Evolutionary conservation across 257 asterid genomes (phyloP), one percentile per base, ranked within the genome.

Genomic region (Plectranthus barbatus): DNA sequence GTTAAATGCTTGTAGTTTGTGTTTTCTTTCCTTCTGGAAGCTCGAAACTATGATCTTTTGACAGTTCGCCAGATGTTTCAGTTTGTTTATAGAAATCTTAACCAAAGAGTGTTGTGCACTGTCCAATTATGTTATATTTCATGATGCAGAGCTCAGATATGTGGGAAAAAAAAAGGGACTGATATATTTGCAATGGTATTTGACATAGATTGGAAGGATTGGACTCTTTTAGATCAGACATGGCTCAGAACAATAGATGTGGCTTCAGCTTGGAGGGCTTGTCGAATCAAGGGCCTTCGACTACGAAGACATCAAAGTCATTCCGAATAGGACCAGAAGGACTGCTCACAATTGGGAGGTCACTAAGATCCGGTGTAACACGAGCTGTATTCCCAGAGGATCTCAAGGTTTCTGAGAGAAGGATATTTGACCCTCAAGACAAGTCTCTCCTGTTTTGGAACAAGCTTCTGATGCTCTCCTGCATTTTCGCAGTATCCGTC

Each of bases 341-440:
- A 52, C 84, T 93, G 34, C 68, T 82, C 60, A 88, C 95, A 1
- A 55, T 92, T 29, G 98, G 98, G 2, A 79, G 94, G 46, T 82
- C 99, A 9, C 56, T 93, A 47, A 85, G 61, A 77, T 79, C 94
- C 31, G 96, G 94, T 14, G 95, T 92, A 33, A 81, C 94, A 0
- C 76, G 85, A 29, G 97, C 93, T 12, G 88, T 93, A 64, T 93
- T 93, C 64, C 92, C 99, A 3, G 99, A 93, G 78, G 99, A 93
- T 68, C 96, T 90, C 37, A 81, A 73, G 72, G 93, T 81, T 60
- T 82, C 93, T 2, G 85, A 84, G 24, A 67, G 37, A n/a, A 83
- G 76, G 72, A 84, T 93, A 68, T 83, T 89, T 59, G 97, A 93
- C 76, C 99, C 99, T 24, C 99, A 93, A 75, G 97, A 93, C 90